phyloP scores from a whole-genome alignment of 2,329 filamentous ascomycete species.

The Verticillium dahliae region DNA sequence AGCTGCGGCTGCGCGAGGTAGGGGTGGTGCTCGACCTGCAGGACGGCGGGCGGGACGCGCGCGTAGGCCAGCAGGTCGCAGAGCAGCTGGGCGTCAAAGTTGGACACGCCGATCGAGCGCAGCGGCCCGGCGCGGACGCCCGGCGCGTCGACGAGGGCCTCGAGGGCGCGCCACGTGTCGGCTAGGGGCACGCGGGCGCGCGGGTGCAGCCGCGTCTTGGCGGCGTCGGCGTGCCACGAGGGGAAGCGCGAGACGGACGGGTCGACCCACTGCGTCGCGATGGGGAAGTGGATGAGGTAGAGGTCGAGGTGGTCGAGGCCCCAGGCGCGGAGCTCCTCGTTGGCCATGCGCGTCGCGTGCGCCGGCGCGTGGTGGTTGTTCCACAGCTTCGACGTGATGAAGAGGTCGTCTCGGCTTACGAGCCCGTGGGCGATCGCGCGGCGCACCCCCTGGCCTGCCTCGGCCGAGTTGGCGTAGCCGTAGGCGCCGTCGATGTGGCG shows the following conservation, averaged over 20 bases:
- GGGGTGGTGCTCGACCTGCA: slow-evolving; percentile 66
- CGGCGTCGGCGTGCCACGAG: slow-evolving; percentile 33
- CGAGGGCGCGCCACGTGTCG: slow-evolving; percentile 58
- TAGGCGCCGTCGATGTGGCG: slow-evolving; percentile 46
- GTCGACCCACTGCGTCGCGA: slow-evolving; percentile 35
- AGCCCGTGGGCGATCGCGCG: slow-evolving; percentile 49
- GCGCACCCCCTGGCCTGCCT: slow-evolving; percentile 58
- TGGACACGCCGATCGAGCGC: slow-evolving; percentile 53
- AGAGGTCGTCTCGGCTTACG: slow-evolving; percentile 69
- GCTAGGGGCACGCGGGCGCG: slow-evolving; percentile 30
- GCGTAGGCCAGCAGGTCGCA: slow-evolving; percentile 57
- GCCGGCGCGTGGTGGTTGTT: slow-evolving; percentile 65
- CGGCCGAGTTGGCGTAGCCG: slow-evolving; percentile 58
- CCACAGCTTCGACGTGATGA: slow-evolving; percentile 83
- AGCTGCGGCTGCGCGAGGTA: slow-evolving; percentile 56
- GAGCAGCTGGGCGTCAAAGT: slow-evolving; percentile 50
- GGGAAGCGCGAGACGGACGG: slow-evolving; percentile 31
- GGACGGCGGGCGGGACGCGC: slow-evolving; percentile 41
- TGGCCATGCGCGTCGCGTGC: slow-evolving; percentile 50
- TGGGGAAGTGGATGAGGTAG: slow-evolving; percentile 60
- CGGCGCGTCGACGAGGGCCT: slow-evolving; percentile 35
- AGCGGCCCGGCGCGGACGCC: slow-evolving; percentile 36
- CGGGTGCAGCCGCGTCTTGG: slow-evolving; percentile 28
- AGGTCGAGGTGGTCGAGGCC: slow-evolving; percentile 62
- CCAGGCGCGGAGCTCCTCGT: slow-evolving; percentile 55